Evolutionary conservation across 1,284 basidiomycete genomes (phyloP), one percentile per base, ranked within the genome.

Genomic region (Prillingera fragicola): DNA sequence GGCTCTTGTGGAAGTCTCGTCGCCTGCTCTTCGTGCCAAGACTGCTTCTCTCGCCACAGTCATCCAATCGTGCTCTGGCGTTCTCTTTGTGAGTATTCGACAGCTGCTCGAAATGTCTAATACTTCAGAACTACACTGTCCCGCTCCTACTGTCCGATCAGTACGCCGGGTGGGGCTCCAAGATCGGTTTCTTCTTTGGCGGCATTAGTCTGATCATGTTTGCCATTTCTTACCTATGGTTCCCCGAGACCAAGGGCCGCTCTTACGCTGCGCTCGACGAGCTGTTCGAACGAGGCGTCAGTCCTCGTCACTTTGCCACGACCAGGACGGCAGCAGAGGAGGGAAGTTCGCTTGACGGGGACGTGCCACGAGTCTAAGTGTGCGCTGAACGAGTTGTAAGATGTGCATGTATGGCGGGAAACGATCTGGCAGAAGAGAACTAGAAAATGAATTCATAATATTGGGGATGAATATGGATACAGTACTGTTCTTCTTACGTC

Each of bases 191-290:
- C 39, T 38, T 58, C 39, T 58, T 51, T 24, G 48, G 38, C 2
- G 37, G 33, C 3, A 17, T 41, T 3, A 24, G 26, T 3, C 13
- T 45, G n/a, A n/a, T n/a, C n/a, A n/a, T n/a, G n/a, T n/a, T n/a
- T n/a, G n/a, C 13, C 19, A 43, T 8, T 55, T 41, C 33, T 33
- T 28, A 7, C 25, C 37, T 23, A 13, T 38, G 17, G 21, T 14
- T 50, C 21, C 45, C 50, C 9, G 50, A 52, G 43, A 48, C 43
- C 24, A 42, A 34, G 27, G 43, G 41, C 7, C 42, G 51, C 3
- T 24, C 29, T 2, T 44, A 35, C 18, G 46, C 37, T 5, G 52
- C 49, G 25, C 23, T 55, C n/a, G 47, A 57, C 26, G 56, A 58
- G 46, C 40, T 58, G 18, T 58, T 52, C 41, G 54, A 39, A 17